A percentile compares a stretch with the other conserved stretches of the same genome.
These are phyloP conservation scores for Ogataea nitratoaversa DNA, from an alignment of 805 yeast species.

Conservation along the genomic window DNA sequence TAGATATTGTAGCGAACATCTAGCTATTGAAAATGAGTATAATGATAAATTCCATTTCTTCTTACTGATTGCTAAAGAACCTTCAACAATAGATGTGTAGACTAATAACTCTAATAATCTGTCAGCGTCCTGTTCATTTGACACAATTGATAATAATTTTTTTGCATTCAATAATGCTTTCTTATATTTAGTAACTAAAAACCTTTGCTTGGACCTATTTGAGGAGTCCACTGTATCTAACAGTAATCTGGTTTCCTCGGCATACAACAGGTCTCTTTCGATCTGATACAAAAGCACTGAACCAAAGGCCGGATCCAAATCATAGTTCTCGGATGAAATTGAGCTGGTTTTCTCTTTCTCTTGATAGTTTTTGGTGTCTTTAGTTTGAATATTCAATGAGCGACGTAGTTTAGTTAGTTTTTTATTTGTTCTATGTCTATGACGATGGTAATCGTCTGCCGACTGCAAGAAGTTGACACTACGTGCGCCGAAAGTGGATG, in stretches of 20 bases:
- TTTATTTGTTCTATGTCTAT: conserved; percentile 59
- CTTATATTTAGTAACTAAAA: conserved; percentile 62
- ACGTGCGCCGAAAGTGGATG: conserved; percentile 50
- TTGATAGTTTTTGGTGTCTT: conserved; percentile 61
- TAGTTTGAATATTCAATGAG: conserved; percentile 55
- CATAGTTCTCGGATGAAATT: conserved; percentile 47
- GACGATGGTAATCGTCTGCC: conserved; percentile 64
- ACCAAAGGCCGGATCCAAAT: conserved; percentile 48
- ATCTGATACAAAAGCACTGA: conserved; percentile 58
- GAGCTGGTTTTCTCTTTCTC: conserved; percentile 43
- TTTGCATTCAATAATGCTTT: conserved; percentile 47
- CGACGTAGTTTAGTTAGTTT: conserved; percentile 62
- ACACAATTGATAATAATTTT: conserved; percentile 39
- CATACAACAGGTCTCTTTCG: conserved; percentile 72
- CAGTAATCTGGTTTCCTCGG: conserved; percentile 56
- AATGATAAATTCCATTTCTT: conserved; percentile 55
- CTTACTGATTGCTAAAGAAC: conserved; percentile 43
- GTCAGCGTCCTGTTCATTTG: conserved; percentile 34
- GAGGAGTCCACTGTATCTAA: conserved; percentile 48
- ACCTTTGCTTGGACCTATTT: conserved; percentile 38
- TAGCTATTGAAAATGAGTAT: conserved; percentile 52
- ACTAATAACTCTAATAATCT: conserved; percentile 32
- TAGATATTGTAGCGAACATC: conserved; percentile 56
- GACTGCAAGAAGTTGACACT: conserved; percentile 59
- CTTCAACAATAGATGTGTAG: conserved; percentile 33